Conservation (phyloP, 352 stramenopile genomes). For the Globisporangium abappressorium region DNA sequence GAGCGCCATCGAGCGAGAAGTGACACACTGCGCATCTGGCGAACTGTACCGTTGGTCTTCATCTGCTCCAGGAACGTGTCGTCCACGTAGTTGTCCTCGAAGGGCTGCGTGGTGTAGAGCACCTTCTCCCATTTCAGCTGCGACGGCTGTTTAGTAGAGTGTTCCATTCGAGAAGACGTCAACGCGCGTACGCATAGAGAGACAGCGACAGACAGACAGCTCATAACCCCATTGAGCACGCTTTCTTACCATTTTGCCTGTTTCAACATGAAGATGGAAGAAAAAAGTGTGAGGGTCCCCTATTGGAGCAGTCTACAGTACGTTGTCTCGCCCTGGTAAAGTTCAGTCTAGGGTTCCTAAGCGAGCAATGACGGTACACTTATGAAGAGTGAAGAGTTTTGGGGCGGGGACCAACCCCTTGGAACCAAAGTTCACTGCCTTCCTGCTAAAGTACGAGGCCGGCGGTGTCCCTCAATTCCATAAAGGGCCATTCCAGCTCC, state of each 20-base stretch:
- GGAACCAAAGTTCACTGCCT: conserved; percentile 21
- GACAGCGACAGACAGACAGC: background rate
- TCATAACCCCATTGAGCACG: background rate
- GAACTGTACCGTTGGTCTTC: conserved; percentile 77
- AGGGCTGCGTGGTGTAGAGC: conserved; percentile 85
- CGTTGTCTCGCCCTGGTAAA: background rate
- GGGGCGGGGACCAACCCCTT: conserved; percentile 48
- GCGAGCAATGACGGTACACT: background rate
- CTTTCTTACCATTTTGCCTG: conserved; percentile 2
- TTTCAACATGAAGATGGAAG: background rate
- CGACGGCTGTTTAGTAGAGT: background rate
- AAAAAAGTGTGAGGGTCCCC: background rate
- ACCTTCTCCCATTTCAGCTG: conserved; percentile 74
- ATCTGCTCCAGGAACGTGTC: conserved; percentile 89
- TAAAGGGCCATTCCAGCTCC: conserved; percentile 69
- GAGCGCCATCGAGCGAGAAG: background rate
- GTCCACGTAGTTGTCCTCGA: conserved; percentile 90
- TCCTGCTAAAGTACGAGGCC: conserved; percentile 40
- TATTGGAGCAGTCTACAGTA: background rate
- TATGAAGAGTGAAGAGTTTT: background rate
- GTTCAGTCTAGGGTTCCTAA: background rate
- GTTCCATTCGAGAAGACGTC: background rate
- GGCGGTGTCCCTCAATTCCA: conserved; percentile 13
- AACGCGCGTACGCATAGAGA: background rate
- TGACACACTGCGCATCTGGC: background rate